Evolutionary conservation across 2,329 filamentous ascomycete genomes (phyloP), one percentile per base, ranked within the genome.

Genomic region (Fusarium zealandicum): DNA sequence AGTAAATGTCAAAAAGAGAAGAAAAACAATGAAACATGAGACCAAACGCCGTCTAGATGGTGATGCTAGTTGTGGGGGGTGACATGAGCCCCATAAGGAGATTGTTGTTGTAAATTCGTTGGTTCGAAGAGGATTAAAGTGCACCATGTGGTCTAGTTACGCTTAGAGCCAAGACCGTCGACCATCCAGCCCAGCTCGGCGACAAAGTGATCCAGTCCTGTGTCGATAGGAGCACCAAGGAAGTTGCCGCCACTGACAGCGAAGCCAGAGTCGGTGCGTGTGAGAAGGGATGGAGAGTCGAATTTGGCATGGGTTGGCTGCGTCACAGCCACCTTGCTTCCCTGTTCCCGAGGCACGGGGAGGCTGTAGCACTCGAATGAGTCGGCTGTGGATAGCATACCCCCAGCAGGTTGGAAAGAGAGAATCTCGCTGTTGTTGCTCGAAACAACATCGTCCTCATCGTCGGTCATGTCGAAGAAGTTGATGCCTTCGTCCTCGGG

Each of bases 101-200:
- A 36, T 10, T 25, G 22, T 40, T 53, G 38, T 39, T 61, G 51
- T 60, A 43, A 47, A 47, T 43, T 35, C 35, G 31, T 53, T 49
- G 60, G 35, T 38, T 50, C 9, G 28, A 31, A 49, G 36, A 16
- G 25, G 14, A 41, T 42, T 40, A 28, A 32, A 43, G 14, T 33
- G n/a, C 40, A 18, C 32, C 20, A 13, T 22, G 32, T 12, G 11
- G 16, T 36, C 66, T 50, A 71, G 39, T 57, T 36, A 12, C 46
- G 42, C 59, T 72, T 74, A 22, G 65, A 70, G 43, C 73, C 72
- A 57, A 84, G 81, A 18, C 76, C 71, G 27, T 78, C 75, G 10
- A 77, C 78, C 68, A 84, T 80, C 80, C 81, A 83, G 47, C 78
- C 75, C 55, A 83, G 70, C 65, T 84, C 82, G 43, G 59, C 72